Evolutionary conservation across 169 alveolate genomes (phyloP), one percentile per base, ranked within the genome.

Genomic region (Eimeria sp.): DNA sequence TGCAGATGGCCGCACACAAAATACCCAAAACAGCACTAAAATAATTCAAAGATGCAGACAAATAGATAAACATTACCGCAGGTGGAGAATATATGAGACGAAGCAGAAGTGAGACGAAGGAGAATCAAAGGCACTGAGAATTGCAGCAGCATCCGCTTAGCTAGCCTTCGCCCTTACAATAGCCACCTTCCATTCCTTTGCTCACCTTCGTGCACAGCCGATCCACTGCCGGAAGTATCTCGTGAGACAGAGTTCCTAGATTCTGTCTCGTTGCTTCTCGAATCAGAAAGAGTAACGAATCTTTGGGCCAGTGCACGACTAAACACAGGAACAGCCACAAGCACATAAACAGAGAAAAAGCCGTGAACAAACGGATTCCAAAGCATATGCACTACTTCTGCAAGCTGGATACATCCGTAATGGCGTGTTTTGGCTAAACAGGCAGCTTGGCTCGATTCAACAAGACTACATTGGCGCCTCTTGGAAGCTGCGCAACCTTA

Each of bases 231-330:
- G 20, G 23, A 46, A 9, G 94, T 49, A 37, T 46, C 64, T 33
- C 52, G n/a, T 66, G 83, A 27, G 94, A 11, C 25, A 20, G 82
- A 43, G 64, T 18, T 33, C 43, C 30, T 46, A 33, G 56, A 33
- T 30, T 43, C 83, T 16, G 1, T 66, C n/a, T 58, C 68, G n/a
- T 18, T 58, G n/a, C 40, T 46, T 27, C 27, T 37, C 10, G 85
- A 43, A 0, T 66, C 94, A 66, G 83, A 56, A 11, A 18, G 52
- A 49, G 68, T 66, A 64, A 40, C 64, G 76, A 87, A 87, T 46
- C 94, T 72, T 27, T 66, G 82, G n/a, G 94, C 94, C n/a, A 87
- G 94, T 60, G 94, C 94, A 33, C 94, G 94, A 64, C 94, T 87
- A n/a, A 87, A 25, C 68, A 87, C 6, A 25, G 56, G 56, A 25